Conservation (phyloP, 805 yeast genomes). For the Saturnispora halmiae region DNA sequence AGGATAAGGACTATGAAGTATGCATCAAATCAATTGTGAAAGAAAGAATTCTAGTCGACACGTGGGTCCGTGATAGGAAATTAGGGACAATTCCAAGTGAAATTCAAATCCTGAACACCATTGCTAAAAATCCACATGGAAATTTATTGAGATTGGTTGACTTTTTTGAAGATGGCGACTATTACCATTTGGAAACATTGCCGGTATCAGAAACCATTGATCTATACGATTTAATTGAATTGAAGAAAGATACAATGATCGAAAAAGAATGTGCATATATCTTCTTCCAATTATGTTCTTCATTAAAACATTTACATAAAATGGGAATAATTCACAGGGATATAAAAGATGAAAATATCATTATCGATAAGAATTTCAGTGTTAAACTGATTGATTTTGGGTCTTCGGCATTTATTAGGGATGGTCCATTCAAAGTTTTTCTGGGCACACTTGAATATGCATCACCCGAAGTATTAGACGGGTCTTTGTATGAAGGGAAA, state of each 20-base stretch:
- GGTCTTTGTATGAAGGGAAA: slow-evolving; percentile 81
- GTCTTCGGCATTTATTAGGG: slow-evolving; percentile 79
- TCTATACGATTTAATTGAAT: slow-evolving; percentile 84
- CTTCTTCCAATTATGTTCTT: slow-evolving; percentile 70
- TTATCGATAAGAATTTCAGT: slow-evolving; percentile 72
- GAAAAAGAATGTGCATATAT: slow-evolving; percentile 72
- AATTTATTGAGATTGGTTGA: slow-evolving; percentile 80
- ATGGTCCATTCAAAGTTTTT: slow-evolving; percentile 94
- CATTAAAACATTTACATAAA: slow-evolving; percentile 71
- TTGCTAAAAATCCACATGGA: slow-evolving; percentile 72
- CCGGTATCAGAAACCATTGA: slow-evolving; percentile 52
- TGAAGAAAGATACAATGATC: slow-evolving; percentile 61
- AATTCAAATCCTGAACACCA: slow-evolving; percentile 82
- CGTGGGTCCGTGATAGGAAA: slow-evolving; percentile 91
- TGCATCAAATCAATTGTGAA: slow-evolving; percentile 86
- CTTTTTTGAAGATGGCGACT: slow-evolving; percentile 85
- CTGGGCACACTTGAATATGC: slow-evolving; percentile 98
- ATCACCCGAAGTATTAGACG: slow-evolving; percentile 90
- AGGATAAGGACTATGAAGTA: slow-evolving; percentile 54
- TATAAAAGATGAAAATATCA: slow-evolving; percentile 88
- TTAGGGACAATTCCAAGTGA: slow-evolving; percentile 96
- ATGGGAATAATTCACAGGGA: slow-evolving; percentile 91
- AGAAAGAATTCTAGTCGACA: slow-evolving; percentile 87
- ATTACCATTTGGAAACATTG: slow-evolving; percentile 85
- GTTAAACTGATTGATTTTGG: slow-evolving; percentile 92